phyloP scores from a whole-genome alignment of 108 stramenopile species.

The Epithemia pelagica region DNA sequence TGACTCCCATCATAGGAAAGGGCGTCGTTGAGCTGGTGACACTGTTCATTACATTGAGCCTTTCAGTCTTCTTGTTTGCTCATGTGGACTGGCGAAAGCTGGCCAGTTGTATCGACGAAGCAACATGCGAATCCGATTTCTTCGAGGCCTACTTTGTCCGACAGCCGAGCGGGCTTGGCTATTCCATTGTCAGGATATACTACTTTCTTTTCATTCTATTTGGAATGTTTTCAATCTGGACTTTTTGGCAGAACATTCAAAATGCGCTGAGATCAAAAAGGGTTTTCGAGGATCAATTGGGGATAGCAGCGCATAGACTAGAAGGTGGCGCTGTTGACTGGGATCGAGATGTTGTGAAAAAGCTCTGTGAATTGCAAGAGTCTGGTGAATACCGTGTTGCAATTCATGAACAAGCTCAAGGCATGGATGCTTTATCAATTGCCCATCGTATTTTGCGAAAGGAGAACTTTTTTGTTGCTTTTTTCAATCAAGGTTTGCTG shows the following conservation, averaged over 20 bases:
- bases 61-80: slow-evolving; percentile 78
- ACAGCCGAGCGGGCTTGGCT: slow-evolving; percentile 29
- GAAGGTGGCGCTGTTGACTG: slow-evolving; percentile 75
- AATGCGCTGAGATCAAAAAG: slow-evolving; percentile 51
- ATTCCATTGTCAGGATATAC: slow-evolving; percentile 41
- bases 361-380: slow-evolving; percentile 52
- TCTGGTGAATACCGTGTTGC: slow-evolving; percentile 60
- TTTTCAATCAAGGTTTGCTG: slow-evolving; percentile 81
- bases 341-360: slow-evolving; percentile 66
- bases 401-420: slow-evolving; percentile 21
- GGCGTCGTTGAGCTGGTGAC: slow-evolving; percentile 78
- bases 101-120: slow-evolving; percentile 75
- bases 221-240: slow-evolving; percentile 38
- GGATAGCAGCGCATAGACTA: slow-evolving; percentile 58
- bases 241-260: slow-evolving; percentile 42
- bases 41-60: slow-evolving; percentile 83
- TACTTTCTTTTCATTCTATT: slow-evolving; percentile 51
- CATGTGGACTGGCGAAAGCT: slow-evolving; percentile 84
- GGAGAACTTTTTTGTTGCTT: slow-evolving; percentile 93
- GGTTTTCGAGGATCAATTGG: slow-evolving; percentile 63
- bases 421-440: slow-evolving; percentile 57
- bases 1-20: slow-evolving; percentile 74
- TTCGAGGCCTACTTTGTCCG: slow-evolving; percentile 24
- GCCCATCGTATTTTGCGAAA: slow-evolving; percentile 90
- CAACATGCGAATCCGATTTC: slow-evolving; percentile 55